phyloP scores from a whole-genome alignment of 2,329 filamentous ascomycete genomes.

The Colletotrichum sp. region DNA sequence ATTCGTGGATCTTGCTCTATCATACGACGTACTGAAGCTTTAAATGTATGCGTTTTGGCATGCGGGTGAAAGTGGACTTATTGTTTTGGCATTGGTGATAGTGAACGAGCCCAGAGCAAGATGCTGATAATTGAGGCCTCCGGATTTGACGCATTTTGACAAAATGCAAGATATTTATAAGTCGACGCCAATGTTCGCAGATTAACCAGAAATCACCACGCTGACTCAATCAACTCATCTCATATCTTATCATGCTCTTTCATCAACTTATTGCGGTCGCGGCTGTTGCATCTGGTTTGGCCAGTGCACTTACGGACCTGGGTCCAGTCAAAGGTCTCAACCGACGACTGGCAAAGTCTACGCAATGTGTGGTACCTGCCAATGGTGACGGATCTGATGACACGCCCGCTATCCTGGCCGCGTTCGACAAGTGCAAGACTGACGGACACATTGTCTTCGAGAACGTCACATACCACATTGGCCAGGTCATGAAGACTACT shows the following conservation, averaged over 20 bases:
- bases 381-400: not conserved
- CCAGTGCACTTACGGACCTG: not conserved
- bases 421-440: not conserved
- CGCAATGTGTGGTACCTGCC: not conserved
- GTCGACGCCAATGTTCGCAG: not conserved
- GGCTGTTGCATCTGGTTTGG: not conserved
- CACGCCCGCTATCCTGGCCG: not conserved
- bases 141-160: not conserved
- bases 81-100: not conserved
- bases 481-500: not conserved
- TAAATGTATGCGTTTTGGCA: not conserved
- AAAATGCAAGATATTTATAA: not conserved
- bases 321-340: not conserved
- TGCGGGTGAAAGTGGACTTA: not conserved
- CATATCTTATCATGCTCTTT: not conserved
- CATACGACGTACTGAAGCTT: accelerated
- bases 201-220: not conserved
- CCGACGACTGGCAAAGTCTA: not conserved
- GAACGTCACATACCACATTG: not conserved
- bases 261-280: not conserved
- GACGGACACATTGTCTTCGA: not conserved
- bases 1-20: not conserved
- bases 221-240: not conserved
- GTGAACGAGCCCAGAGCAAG: accelerated
- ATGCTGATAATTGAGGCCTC: not conserved